Percentiles rank a stretch among this genome's conserved stretches.
These are phyloP conservation scores for Cryptosporidium andersoni DNA, from an alignment of 169 alveolate species.

Conservation along the genomic window DNA sequence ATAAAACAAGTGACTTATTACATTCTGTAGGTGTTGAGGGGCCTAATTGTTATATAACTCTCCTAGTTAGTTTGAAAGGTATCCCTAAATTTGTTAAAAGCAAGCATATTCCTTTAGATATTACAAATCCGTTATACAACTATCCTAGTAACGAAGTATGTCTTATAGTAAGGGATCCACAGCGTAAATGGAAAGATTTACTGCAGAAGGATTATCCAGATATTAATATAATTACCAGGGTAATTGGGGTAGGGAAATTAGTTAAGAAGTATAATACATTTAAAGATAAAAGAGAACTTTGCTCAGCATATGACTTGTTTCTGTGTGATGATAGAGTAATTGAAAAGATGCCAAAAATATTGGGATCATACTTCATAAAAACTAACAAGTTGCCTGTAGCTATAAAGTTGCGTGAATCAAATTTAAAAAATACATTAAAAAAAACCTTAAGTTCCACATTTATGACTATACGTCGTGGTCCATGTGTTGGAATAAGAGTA, in stretches of 20 bases:
- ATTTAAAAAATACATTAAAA: slow-evolving; percentile 62
- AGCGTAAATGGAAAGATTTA: slow-evolving; percentile 77
- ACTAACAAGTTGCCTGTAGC: slow-evolving; percentile 73
- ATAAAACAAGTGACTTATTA: slow-evolving; percentile 21
- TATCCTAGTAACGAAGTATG: slow-evolving; percentile 69
- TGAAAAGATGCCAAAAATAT: slow-evolving; percentile 65
- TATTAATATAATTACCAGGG: slow-evolving; percentile 25
- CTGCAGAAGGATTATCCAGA: slow-evolving; percentile 13
- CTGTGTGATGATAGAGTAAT: slow-evolving; percentile 70
- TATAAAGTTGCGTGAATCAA: slow-evolving; percentile 25
- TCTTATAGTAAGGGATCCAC: slow-evolving; percentile 76
- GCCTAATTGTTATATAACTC: slow-evolving; percentile 21
- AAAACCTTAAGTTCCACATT: slow-evolving; percentile 68
- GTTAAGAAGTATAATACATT: slow-evolving; percentile 73
- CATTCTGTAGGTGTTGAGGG: not conserved
- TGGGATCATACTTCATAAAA: slow-evolving; percentile 73
- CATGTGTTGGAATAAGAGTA: slow-evolving; percentile 72
- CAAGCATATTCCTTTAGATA: slow-evolving; percentile 22
- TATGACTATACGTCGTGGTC: slow-evolving; percentile 65
- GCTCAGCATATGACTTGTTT: slow-evolving; percentile 74
- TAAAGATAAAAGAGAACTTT: slow-evolving; percentile 72
- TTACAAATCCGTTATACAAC: slow-evolving; percentile 28
- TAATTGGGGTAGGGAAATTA: slow-evolving; percentile 72
- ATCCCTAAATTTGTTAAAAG: slow-evolving; percentile 58
- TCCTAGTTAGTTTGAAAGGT: slow-evolving; percentile 3